A percentile compares a stretch with the other conserved stretches of the same genome.
These are phyloP conservation scores for Alectoria sarmentosa DNA, from an alignment of 495 filamentous ascomycete genomes.

Conservation along the genomic window DNA sequence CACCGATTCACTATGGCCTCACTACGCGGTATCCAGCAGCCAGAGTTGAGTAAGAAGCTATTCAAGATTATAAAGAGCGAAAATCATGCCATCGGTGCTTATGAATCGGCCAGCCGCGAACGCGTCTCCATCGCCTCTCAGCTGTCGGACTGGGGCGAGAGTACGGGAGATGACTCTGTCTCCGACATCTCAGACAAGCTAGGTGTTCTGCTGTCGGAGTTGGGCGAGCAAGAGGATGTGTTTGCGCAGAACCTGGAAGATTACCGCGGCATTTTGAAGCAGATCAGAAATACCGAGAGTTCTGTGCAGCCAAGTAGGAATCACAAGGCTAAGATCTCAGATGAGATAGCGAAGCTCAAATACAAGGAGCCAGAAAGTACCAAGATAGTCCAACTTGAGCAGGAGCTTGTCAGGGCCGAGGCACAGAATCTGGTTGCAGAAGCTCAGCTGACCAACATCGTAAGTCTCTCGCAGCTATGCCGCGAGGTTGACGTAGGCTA, in stretches of 20 bases:
- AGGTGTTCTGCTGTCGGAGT: slow-evolving; percentile 80
- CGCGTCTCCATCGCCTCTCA: slow-evolving; percentile 76
- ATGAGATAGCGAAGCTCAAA: slow-evolving; percentile 86
- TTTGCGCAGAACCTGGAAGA: slow-evolving; percentile 87
- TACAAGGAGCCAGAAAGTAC: slow-evolving; percentile 77
- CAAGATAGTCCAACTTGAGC: slow-evolving; percentile 74
- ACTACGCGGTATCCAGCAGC: slow-evolving; percentile 73
- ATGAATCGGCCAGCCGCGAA: slow-evolving; percentile 76
- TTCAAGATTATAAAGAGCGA: slow-evolving; percentile 88
- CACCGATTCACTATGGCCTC: slow-evolving; percentile 72
- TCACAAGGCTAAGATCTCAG: slow-evolving; percentile 71
- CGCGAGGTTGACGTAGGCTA: not conserved
- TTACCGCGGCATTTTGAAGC: slow-evolving; percentile 69
- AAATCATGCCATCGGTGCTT: slow-evolving; percentile 73
- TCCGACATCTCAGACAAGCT: slow-evolving; percentile 90
- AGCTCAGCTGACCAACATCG: slow-evolving; percentile 91
- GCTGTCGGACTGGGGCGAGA: slow-evolving; percentile 95
- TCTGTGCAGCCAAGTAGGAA: slow-evolving; percentile 90
- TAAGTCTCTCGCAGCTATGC: slow-evolving; percentile 33
- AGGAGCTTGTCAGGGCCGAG: slow-evolving; percentile 92
- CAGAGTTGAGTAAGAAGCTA: slow-evolving; percentile 76
- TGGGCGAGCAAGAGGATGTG: slow-evolving; percentile 84
- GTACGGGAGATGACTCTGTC: slow-evolving; percentile 75
- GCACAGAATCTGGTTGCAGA: slow-evolving; percentile 94
- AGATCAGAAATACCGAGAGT: slow-evolving; percentile 84